Evolutionary conservation across 208 protist species (phyloP), one percentile per base, ranked within the genome.

Genomic region (Trypanosoma platydactyli): DNA sequence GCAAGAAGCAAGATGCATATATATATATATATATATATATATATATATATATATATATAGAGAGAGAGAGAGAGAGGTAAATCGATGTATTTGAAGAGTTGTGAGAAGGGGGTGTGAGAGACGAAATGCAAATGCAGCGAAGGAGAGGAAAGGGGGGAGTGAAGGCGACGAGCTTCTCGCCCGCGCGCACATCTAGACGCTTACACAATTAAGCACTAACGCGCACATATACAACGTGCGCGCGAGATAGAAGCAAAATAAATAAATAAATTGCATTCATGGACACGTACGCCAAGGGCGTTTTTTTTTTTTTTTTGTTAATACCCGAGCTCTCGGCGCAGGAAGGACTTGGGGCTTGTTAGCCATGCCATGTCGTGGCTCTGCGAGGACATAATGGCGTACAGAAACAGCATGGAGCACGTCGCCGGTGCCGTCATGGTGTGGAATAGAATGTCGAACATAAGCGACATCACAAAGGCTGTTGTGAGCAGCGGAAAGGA

Each of bases 351-450:
- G 18, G 90, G 90, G 56, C 85, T 92, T 45, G 87, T 93, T 35
- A 95, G 76, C 90, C 90, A 95, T 46, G 84, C 86, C 90, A 95
- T 90, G 53, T 92, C 81, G 65, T 91, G 88, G 64, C 80, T 89
- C 41, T 86, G 77, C 56, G 83, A 86, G 11, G 76, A 71, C 84
- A 95, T 85, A 61, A 95, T 91, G 12, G 81, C 73, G 59, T 91
- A 91, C 42, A 95, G 68, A 66, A 95, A 92, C 41, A 95, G 63
- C 79, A 94, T 87, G 38, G 84, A 83, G 53, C 89, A 73, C 56
- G 84, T 83, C 18, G 85, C 86, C 20, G 90, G 90, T n/a, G 90
- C 86, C 1, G 91, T 82, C 85, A 92, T 94, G 13, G 86, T 94
- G 71, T 95, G 90, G 29, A 95, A 77, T 18, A 95, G 64, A 25